A percentile compares a stretch with the other conserved stretches of the same genome.
Evolutionary conservation across 2,329 filamentous ascomycete species (phyloP).

Genomic region (Epichloe uncinata): DNA sequence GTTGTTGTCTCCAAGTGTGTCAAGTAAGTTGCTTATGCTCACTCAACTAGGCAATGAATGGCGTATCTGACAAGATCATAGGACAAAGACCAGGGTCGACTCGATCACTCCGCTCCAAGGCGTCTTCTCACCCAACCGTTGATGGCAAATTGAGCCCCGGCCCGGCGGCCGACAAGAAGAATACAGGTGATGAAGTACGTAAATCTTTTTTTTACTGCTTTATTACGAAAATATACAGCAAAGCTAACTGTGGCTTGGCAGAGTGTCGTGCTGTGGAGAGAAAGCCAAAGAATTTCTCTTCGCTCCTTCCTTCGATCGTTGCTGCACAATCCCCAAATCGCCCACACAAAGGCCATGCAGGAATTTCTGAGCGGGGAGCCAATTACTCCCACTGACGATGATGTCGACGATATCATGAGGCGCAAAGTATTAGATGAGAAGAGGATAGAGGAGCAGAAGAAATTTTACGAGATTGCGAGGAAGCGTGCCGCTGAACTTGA

Average conservation of each 20-base stretch:
- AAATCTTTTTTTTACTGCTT: background rate
- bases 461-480: constrained; percentile 90
- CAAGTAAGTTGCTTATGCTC: background rate
- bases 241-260: constrained; percentile 20
- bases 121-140: constrained; percentile 19
- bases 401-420: constrained; percentile 65
- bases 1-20: constrained; percentile 9
- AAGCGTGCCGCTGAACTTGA: constrained; percentile 85
- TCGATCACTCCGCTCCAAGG: constrained; percentile 16
- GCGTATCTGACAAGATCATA: background rate
- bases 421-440: constrained; percentile 77
- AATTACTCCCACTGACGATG: constrained; percentile 65
- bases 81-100: constrained; percentile 14
- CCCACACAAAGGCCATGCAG: constrained; percentile 67
- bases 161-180: constrained; percentile 7
- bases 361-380: constrained; percentile 70
- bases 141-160: constrained; percentile 18
- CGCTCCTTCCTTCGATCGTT: constrained; percentile 82
- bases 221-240: background rate
- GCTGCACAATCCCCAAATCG: constrained; percentile 71
- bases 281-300: constrained; percentile 82
- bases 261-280: constrained; percentile 58
- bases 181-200: constrained; percentile 14
- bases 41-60: background rate
- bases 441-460: constrained; percentile 80